phyloP scores from a whole-genome alignment of 2,329 filamentous ascomycete genomes.

The Claviceps lovelessii region DNA sequence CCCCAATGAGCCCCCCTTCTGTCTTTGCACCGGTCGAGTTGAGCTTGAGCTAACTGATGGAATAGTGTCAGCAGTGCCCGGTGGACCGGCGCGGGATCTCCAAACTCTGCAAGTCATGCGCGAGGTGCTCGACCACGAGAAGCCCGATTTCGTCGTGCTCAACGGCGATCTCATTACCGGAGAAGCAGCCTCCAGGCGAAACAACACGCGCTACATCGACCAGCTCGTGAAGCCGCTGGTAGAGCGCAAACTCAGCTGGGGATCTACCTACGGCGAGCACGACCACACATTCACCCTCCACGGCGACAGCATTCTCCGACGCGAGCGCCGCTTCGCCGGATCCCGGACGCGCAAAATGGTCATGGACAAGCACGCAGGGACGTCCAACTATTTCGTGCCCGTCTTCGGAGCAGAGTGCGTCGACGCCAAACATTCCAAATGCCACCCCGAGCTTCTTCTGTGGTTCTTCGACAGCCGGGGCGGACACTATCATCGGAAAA shows the following conservation, averaged over 20 bases:
- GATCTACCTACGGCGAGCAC: constrained; percentile 58
- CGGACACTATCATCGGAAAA: constrained; percentile 33
- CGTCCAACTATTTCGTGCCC: constrained; percentile 33
- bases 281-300: constrained; percentile 46
- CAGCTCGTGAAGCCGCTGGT: constrained; percentile 44
- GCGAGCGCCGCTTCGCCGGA: constrained; percentile 24
- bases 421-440: background rate
- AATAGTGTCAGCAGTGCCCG: background rate
- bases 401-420: constrained; percentile 25
- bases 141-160: constrained; percentile 46
- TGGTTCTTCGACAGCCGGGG: constrained; percentile 62
- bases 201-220: constrained; percentile 42
- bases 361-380: constrained; percentile 17
- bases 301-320: constrained; percentile 24
- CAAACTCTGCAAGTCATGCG: constrained; percentile 43
- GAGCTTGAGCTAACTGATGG: background rate
- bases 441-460: constrained; percentile 32
- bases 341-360: constrained; percentile 28
- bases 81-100: constrained; percentile 35
- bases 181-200: constrained; percentile 41
- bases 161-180: constrained; percentile 61
- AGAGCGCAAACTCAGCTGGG: constrained; percentile 41
- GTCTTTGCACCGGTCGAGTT: background rate
- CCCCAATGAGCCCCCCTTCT: background rate
- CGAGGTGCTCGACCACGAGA: constrained; percentile 41